These are phyloP conservation scores for Sordariomycetes sp. DNA, from an alignment of 2,329 filamentous ascomycete species.

Conservation along the genomic window DNA sequence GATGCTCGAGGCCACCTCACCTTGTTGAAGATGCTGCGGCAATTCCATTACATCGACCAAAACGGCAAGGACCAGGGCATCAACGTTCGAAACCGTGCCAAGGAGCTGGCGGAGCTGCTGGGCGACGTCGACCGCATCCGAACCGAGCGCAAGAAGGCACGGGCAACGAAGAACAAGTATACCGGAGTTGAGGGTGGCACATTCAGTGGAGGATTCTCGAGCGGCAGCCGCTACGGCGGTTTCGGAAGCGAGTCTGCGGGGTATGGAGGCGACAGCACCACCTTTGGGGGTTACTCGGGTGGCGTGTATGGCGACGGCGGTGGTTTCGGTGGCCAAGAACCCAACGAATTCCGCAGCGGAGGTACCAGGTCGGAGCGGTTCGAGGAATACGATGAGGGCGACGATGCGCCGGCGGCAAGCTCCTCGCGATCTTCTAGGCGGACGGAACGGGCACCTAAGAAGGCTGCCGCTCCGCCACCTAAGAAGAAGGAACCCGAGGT, in stretches of 20 bases:
- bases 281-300: constrained; percentile 53
- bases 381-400: constrained; percentile 88
- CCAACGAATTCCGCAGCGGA: constrained; percentile 59
- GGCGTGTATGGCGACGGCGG: constrained; percentile 93
- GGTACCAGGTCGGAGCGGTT: constrained; percentile 62
- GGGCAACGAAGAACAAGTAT: constrained; percentile 87
- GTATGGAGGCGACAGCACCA: constrained; percentile 41
- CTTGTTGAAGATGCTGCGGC: constrained; percentile 93
- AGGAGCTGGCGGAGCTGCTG: constrained; percentile 90
- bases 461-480: constrained; percentile 50
- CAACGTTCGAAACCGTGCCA: constrained; percentile 93
- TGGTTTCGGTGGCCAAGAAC: constrained; percentile 71
- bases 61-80: constrained; percentile 98
- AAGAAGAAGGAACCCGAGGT: constrained; percentile 85
- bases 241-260: constrained; percentile 82
- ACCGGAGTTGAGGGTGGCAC: constrained; percentile 82
- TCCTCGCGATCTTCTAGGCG: constrained; percentile 33
- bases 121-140: constrained; percentile 85
- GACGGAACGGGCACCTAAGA: constrained; percentile 26
- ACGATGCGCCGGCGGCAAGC: constrained; percentile 27
- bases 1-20: constrained; percentile 93
- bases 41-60: constrained; percentile 93
- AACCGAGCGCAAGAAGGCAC: constrained; percentile 78
- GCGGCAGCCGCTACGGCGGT: constrained; percentile 65
- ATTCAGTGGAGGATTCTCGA: constrained; percentile 43